Percentiles rank a stretch among this genome's conserved stretches.
phyloP scores from a whole-genome alignment of 1,284 basidiomycete species.

The Ustilago cynodontis region DNA sequence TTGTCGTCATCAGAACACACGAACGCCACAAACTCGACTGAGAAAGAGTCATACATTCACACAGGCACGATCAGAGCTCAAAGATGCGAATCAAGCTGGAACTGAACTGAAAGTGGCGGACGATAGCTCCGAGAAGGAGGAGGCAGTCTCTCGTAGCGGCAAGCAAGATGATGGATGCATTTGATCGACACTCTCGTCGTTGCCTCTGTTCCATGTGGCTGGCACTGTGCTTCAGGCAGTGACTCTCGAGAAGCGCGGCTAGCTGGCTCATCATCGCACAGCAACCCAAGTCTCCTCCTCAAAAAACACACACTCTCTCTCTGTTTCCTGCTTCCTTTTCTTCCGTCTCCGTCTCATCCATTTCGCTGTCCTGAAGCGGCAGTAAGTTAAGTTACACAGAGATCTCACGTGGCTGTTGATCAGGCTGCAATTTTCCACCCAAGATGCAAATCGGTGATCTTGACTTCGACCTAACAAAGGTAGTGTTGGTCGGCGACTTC shows the following conservation, averaged over 20 bases:
- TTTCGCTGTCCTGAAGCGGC: background rate
- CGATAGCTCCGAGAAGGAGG: no score
- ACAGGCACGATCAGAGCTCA: background rate
- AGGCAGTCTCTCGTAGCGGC: background rate
- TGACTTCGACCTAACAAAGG: background rate
- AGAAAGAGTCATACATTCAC: background rate
- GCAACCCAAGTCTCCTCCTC: no score
- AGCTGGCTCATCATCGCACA: conserved; percentile 7
- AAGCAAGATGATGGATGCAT: background rate
- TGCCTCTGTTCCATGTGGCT: conserved; percentile 7
- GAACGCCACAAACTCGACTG: background rate
- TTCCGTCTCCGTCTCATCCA: no score
- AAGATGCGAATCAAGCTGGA: background rate
- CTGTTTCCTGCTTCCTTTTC: background rate
- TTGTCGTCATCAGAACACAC: background rate
- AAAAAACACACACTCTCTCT: no score
- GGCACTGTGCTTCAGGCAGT: background rate
- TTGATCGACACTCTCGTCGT: background rate
- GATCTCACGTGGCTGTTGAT: background rate
- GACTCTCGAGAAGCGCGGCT: background rate
- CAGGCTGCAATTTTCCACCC: background rate
- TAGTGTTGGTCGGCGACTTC: background rate
- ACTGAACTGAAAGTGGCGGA: background rate
- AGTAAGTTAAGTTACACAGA: background rate
- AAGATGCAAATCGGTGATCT: conserved; percentile 4